phyloP scores from a whole-genome alignment of 768 basidiomycete species.

The Tylopilus cervinicoccineus region DNA sequence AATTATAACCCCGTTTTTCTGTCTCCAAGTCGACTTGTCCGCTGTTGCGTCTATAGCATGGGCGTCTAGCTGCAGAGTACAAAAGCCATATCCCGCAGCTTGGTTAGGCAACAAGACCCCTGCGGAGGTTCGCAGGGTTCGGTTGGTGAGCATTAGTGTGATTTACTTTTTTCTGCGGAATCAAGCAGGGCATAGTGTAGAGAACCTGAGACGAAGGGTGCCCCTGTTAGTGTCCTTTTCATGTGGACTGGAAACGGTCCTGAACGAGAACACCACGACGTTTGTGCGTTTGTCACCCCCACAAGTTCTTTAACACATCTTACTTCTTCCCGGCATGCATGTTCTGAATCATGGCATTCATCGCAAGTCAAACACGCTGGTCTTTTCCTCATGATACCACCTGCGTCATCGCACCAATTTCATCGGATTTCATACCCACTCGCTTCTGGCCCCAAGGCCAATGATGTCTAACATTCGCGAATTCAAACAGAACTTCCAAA shows the following conservation, averaged over 20 bases:
- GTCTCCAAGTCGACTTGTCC: background rate
- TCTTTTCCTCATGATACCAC: background rate
- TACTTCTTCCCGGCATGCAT: background rate
- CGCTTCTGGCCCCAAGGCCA: background rate
- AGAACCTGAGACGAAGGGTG: background rate
- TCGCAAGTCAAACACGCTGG: background rate
- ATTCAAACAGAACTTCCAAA: conserved; percentile 1
- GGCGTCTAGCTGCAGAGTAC: background rate
- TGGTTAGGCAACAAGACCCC: background rate
- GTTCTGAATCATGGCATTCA: background rate
- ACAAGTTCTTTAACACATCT: background rate
- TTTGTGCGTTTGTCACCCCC: background rate
- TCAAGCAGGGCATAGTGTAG: background rate
- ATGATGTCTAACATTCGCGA: background rate
- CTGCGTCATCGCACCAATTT: background rate
- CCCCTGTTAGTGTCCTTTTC: background rate
- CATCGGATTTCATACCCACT: background rate
- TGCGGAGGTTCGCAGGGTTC: background rate
- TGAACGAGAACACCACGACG: background rate
- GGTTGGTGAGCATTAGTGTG: no score
- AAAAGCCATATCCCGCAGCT: background rate
- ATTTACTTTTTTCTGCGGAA: background rate
- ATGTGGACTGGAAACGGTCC: background rate
- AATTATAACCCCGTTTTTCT: background rate
- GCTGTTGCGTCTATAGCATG: background rate